These are phyloP conservation scores for Boletus tomentosulus DNA, from an alignment of 768 basidiomycete genomes.

Conservation along the genomic window DNA sequence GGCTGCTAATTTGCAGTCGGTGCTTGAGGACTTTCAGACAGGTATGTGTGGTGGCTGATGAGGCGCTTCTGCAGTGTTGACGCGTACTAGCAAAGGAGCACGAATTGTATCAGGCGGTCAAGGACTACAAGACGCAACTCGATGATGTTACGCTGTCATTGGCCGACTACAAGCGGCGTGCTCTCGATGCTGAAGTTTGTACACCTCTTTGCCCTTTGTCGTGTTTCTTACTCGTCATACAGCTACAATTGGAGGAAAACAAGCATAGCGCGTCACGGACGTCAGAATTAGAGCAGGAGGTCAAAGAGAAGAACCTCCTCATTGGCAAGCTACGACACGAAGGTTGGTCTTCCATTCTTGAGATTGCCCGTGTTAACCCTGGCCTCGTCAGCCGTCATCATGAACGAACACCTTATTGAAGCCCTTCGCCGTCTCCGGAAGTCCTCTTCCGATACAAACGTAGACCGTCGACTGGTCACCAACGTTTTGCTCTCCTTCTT, in stretches of 20 bases:
- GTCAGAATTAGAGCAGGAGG: constrained; percentile 76
- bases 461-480: constrained; percentile 90
- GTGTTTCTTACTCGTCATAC: constrained; percentile 7
- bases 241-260: constrained; percentile 76
- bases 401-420: constrained; percentile 97
- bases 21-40: constrained; percentile 92
- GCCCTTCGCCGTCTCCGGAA: constrained; percentile 91
- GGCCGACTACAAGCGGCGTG: constrained; percentile 88
- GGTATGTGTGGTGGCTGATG: constrained; percentile 46
- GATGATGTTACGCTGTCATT: constrained; percentile 65
- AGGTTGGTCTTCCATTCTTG: constrained; percentile 43
- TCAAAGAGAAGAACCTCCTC: constrained; percentile 93
- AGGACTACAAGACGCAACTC: constrained; percentile 77
- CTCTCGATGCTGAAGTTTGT: constrained; percentile 79
- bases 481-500: constrained; percentile 92
- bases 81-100: constrained; percentile 71
- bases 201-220: not conserved
- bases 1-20: constrained; percentile 81
- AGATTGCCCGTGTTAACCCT: constrained; percentile 1
- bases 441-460: constrained; percentile 79
- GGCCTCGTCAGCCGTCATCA: constrained; percentile 72
- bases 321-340: constrained; percentile 96
- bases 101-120: constrained; percentile 81
- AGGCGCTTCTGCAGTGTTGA: constrained; percentile 1
- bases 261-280: constrained; percentile 62